These are phyloP conservation scores for Gossypium ekmanianum DNA, from an alignment of 345 rosid species.

Conservation along the genomic window DNA sequence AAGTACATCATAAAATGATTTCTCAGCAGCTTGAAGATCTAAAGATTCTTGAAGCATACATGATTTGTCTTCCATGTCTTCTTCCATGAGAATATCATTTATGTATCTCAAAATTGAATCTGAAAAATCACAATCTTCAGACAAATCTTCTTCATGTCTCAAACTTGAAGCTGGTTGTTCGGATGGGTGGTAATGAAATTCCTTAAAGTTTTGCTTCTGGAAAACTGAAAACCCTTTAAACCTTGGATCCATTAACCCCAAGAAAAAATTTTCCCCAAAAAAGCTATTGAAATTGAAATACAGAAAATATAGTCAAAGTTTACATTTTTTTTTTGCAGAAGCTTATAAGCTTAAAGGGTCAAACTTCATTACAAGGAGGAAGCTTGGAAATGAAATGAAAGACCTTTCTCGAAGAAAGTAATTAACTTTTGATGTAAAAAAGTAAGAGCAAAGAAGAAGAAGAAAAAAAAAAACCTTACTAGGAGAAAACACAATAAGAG, in stretches of 20 bases:
- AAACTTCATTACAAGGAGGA: background rate
- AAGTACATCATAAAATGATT: conserved; percentile 79
- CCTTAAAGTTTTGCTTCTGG: conserved; percentile 24
- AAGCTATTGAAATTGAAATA: background rate
- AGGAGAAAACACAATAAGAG: background rate
- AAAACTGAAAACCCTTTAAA: conserved; percentile 32
- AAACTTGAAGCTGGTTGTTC: conserved; percentile 15
- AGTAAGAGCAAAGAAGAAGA: background rate
- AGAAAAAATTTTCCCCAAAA: background rate
- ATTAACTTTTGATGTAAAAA: background rate
- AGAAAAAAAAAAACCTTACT: background rate
- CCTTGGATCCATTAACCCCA: conserved; percentile 44
- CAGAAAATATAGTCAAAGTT: background rate
- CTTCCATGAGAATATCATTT: conserved; percentile 83
- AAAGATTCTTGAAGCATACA: conserved; percentile 84
- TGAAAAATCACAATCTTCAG: conserved; percentile 76
- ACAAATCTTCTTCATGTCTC: conserved; percentile 43
- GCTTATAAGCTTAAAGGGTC: background rate
- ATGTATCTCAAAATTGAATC: conserved; percentile 76
- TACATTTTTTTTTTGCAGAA: background rate
- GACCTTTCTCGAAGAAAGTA: background rate
- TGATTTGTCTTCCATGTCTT: conserved; percentile 70
- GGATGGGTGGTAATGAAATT: conserved; percentile 29
- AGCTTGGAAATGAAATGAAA: background rate
- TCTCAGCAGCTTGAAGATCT: conserved; percentile 86